Evolutionary conservation across 2,329 filamentous ascomycete genomes (phyloP).

Genomic region (Trichophaea hybrida): DNA sequence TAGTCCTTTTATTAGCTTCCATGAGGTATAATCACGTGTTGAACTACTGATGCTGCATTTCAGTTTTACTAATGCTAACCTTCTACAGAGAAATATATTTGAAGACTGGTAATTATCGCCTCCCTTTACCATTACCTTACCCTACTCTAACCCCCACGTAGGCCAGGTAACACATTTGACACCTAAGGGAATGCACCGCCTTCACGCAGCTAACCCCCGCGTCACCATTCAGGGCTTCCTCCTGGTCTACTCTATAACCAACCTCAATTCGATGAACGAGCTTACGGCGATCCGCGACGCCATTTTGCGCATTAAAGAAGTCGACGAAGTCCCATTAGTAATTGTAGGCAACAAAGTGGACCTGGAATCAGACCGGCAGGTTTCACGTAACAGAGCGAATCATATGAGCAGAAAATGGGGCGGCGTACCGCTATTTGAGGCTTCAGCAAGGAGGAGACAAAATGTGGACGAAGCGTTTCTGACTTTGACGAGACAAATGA

Average conservation of each 20-base stretch:
- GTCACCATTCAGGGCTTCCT: constrained; percentile 45
- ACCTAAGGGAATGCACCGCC: background rate
- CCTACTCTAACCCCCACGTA: background rate
- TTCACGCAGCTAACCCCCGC: constrained; percentile 5
- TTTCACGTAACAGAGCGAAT: constrained; percentile 64
- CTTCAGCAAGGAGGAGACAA: constrained; percentile 64
- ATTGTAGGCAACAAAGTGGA: constrained; percentile 64
- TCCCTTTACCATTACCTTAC: background rate
- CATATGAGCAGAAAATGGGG: constrained; percentile 76
- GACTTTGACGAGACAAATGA: constrained; percentile 70
- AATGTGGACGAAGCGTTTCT: constrained; percentile 87
- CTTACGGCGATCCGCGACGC: constrained; percentile 58
- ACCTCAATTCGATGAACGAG: constrained; percentile 52
- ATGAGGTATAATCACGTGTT: constrained; percentile 39
- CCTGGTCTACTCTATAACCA: constrained; percentile 61
- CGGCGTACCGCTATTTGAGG: constrained; percentile 78
- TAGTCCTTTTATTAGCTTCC: constrained; percentile 33
- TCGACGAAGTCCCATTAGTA: constrained; percentile 54
- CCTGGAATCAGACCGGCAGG: constrained; percentile 55
- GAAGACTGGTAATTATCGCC: constrained; percentile 42
- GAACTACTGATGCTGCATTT: background rate
- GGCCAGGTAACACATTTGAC: background rate
- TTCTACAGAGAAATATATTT: constrained; percentile 50
- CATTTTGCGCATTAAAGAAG: constrained; percentile 59
- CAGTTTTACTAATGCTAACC: constrained; percentile 6